Evolutionary conservation across 2,329 filamentous ascomycete species (phyloP).

Genomic region (Tolypocladium guangdongense): DNA sequence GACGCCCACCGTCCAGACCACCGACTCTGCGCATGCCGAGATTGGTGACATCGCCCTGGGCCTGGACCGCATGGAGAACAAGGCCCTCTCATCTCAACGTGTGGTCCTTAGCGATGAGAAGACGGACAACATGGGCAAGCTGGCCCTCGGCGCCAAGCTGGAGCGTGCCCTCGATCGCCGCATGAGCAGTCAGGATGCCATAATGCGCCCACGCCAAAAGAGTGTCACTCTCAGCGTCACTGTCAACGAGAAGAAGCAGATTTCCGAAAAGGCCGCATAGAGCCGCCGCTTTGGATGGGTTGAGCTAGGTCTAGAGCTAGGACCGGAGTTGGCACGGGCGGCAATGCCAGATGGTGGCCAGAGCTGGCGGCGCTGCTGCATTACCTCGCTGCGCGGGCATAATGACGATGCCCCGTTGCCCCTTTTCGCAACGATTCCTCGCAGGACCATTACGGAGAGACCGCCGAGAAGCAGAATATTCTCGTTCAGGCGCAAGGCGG

Average conservation of each 20-base stretch:
- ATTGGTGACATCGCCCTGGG: constrained; percentile 64
- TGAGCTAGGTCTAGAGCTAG: neutral
- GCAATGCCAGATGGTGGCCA: neutral
- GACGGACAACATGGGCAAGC: constrained; percentile 69
- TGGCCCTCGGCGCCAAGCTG: constrained; percentile 81
- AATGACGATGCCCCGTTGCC: neutral
- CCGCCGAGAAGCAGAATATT: neutral
- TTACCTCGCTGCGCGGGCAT: neutral
- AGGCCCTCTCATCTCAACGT: constrained; percentile 70
- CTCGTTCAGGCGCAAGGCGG: neutral
- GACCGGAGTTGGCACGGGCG: neutral
- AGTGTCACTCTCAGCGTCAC: constrained; percentile 13
- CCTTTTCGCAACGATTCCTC: neutral
- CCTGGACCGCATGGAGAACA: constrained; percentile 82
- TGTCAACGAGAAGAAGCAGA: constrained; percentile 24
- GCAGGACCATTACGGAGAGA: neutral
- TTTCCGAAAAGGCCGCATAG: constrained; percentile 21
- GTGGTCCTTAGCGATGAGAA: constrained; percentile 64
- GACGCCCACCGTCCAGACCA: constrained; percentile 42
- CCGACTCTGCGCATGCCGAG: constrained; percentile 44
- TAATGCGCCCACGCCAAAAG: constrained; percentile 52
- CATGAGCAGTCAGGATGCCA: constrained; percentile 82
- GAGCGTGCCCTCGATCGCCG: constrained; percentile 77
- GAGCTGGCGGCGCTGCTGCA: neutral
- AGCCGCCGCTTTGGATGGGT: neutral